phyloP scores from a whole-genome alignment of 345 rosid species.

The Eucalyptus tenuipes region DNA sequence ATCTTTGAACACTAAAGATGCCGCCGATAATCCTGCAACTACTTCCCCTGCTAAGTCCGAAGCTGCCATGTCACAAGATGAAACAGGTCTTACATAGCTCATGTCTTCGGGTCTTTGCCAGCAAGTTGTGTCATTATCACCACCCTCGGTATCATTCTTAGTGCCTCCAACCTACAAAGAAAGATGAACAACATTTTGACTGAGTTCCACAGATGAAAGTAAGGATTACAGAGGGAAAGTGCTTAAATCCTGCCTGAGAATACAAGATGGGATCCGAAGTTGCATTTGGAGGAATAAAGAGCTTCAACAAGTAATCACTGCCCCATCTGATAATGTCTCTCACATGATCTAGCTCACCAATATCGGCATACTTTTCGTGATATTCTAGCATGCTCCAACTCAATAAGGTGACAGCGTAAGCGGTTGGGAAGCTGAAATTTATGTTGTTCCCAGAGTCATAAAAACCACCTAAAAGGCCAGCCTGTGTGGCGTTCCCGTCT shows the following conservation, averaged over 20 bases:
- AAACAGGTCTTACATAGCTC: conserved; percentile 31
- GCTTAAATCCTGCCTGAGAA: conserved; percentile 38
- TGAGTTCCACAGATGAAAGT: not conserved
- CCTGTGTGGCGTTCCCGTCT: conserved; percentile 25
- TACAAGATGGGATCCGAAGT: conserved; percentile 11
- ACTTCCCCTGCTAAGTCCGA: conserved; percentile 51
- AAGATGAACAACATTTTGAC: not conserved
- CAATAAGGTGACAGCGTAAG: conserved; percentile 43
- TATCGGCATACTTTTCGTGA: conserved; percentile 31
- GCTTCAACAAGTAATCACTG: conserved; percentile 43
- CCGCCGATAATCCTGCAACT: conserved; percentile 41
- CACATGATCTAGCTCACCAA: conserved; percentile 46
- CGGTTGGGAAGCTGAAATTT: conserved; percentile 51
- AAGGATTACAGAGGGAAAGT: not conserved
- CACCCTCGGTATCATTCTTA: conserved; percentile 1
- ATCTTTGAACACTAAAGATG: conserved; percentile 44
- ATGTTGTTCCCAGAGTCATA: conserved; percentile 57
- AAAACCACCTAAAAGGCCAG: conserved; percentile 38
- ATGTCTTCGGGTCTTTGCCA: conserved; percentile 71
- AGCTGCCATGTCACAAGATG: conserved; percentile 21
- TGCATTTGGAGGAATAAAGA: conserved; percentile 18
- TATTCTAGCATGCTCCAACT: conserved; percentile 63
- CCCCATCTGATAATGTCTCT: conserved; percentile 57
- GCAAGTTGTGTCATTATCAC: conserved; percentile 26
- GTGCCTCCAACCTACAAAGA: conserved; percentile 34